phyloP scores from a whole-genome alignment of 2,329 filamentous ascomycete genomes.

The Graphiopsis chlorocephala region DNA sequence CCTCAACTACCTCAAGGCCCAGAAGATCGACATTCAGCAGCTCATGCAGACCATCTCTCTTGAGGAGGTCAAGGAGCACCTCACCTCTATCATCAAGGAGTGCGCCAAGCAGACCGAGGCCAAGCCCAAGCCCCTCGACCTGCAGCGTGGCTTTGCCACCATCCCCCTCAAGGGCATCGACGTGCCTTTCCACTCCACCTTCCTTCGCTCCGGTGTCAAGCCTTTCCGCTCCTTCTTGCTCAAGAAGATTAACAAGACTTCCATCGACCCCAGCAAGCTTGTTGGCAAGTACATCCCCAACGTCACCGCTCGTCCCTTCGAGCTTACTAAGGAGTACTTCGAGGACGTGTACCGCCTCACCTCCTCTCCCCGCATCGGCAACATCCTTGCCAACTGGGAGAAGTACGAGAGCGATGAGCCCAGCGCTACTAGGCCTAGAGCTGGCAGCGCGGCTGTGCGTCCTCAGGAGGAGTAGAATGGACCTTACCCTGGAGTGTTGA shows the following conservation, averaged over 20 bases:
- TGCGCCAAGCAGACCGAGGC: slow-evolving; percentile 82
- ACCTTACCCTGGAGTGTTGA: background rate
- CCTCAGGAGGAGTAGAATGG: slow-evolving; percentile 5
- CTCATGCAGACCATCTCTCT: slow-evolving; percentile 82
- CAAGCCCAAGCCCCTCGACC: slow-evolving; percentile 83
- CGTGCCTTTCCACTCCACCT: slow-evolving; percentile 98
- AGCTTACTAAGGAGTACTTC: slow-evolving; percentile 97
- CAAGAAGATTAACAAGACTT: slow-evolving; percentile 99
- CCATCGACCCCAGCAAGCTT: slow-evolving; percentile 93
- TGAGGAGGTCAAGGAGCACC: slow-evolving; percentile 85
- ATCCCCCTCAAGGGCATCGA: slow-evolving; percentile 97
- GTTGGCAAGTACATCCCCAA: slow-evolving; percentile 99
- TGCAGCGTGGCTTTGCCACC: slow-evolving; percentile 93
- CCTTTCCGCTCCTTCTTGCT: slow-evolving; percentile 97
- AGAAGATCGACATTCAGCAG: slow-evolving; percentile 95
- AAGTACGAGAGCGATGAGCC: slow-evolving; percentile 47
- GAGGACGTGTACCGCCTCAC: slow-evolving; percentile 97
- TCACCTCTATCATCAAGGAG: slow-evolving; percentile 86
- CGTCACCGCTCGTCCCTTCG: slow-evolving; percentile 93
- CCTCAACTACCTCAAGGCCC: slow-evolving; percentile 91
- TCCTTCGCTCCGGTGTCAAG: slow-evolving; percentile 96
- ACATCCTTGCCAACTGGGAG: slow-evolving; percentile 74
- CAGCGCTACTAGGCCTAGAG: slow-evolving; percentile 27
- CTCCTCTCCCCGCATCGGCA: slow-evolving; percentile 72
- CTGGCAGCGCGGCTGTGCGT: slow-evolving; percentile 27